Evolutionary conservation across 768 basidiomycete species (phyloP).

Genomic region (Cystofilobasidium bisporidii): DNA sequence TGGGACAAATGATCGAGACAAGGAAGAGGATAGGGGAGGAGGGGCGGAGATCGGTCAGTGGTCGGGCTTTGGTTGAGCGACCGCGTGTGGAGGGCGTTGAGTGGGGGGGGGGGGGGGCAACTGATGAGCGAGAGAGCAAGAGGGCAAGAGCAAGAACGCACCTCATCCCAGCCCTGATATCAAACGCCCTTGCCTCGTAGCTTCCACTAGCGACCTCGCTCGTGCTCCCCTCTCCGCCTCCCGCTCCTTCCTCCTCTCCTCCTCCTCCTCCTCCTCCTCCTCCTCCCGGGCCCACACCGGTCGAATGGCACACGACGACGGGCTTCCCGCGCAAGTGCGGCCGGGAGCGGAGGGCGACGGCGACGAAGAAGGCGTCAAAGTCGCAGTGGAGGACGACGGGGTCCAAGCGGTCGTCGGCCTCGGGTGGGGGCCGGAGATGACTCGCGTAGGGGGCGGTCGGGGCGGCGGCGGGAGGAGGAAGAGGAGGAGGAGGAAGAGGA

Average conservation of each 20-base stretch:
- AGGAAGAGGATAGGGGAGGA: too few species aligned
- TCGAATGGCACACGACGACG: slow-evolving; percentile 86
- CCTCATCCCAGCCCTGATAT: slow-evolving; percentile 94
- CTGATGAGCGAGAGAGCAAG: background rate
- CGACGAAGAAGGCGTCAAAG: slow-evolving; percentile 95
- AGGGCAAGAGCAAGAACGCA: slow-evolving; percentile 36
- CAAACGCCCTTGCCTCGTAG: slow-evolving; percentile 82
- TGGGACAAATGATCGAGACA: too few species aligned
- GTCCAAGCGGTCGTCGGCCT: slow-evolving; percentile 46
- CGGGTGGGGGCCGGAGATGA: slow-evolving; percentile 45
- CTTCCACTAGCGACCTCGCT: slow-evolving; percentile 91
- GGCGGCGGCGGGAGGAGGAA: background rate
- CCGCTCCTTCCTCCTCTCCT: too few species aligned
- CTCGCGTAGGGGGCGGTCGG: background rate
- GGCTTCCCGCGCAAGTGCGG: slow-evolving; percentile 79
- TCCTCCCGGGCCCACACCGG: slow-evolving; percentile 43
- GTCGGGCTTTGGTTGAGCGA: too few species aligned
- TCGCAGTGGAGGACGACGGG: slow-evolving; percentile 77
- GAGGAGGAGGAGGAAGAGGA: too few species aligned
- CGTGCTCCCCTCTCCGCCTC: slow-evolving; percentile 66
- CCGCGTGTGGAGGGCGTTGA: too few species aligned
- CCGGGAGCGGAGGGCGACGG: slow-evolving; percentile 69
- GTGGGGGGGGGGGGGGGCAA: too few species aligned
- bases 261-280: too few species aligned
- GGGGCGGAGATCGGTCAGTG: too few species aligned